Evolutionary conservation across 2,329 filamentous ascomycete species (phyloP), one percentile per base, ranked within the genome.

Genomic region (Curvularia spicifera): DNA sequence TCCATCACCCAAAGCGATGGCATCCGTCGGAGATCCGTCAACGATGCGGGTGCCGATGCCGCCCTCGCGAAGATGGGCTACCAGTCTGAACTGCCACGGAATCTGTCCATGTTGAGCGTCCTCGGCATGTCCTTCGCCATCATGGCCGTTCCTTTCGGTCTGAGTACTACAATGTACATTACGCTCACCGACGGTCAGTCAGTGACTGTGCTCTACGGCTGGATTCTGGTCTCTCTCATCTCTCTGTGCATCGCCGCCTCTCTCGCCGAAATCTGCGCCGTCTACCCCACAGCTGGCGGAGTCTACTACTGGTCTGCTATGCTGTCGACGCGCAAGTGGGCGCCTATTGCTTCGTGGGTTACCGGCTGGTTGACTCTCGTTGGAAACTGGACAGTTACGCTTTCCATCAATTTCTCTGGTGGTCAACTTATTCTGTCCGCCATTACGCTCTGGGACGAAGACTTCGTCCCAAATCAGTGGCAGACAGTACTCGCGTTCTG

Each of bases 261-360:
- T n/a, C 82, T 91, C 15, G 87, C 87, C 57, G 89, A 92, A 78
- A 90, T 92, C 71, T 91, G 89, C 61, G 89, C 87, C 64, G 87
- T 91, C 39, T 91, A 90, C 69, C 89, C 89, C 9, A 91, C 89
- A 9, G 88, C 88, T 33, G 89, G 89, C 66, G 89, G 89, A 85
- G 87, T 90, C 2, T 91, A 91, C 74, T 91, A 91, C 78, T 83
- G 81, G 88, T 74, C 84, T 53, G 87, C 88, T 1, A 88, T 91
- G 85, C 80, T 91, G 22, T 83, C 84, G 1, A 88, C 87, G 0
- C 83, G 81, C 39, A 80, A 87, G 71, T 91, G 85, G 79, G 87
- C 88, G 4, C 87, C 87, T 2, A 81, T 90, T 52, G 85, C 88
- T 47, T 86, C 83, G 9, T 91, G 88, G 81, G 85, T 90, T 28